These are phyloP conservation scores for Rubia balearica DNA, from an alignment of 305 asterid genomes.

Conservation along the genomic window DNA sequence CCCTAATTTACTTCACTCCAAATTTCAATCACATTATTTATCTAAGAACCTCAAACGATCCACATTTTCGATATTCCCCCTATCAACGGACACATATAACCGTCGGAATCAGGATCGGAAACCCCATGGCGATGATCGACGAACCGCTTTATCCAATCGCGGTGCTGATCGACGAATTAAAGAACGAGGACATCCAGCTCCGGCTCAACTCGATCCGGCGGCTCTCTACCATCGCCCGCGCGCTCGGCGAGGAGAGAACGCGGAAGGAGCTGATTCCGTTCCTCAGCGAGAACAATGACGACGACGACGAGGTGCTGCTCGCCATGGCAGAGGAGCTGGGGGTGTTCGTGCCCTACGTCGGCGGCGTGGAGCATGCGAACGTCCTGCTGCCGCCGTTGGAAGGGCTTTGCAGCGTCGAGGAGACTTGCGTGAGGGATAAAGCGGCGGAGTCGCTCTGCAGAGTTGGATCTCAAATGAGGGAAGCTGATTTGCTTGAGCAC, in stretches of 20 bases:
- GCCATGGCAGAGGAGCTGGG: slow-evolving; percentile 41
- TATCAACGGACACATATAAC: background rate
- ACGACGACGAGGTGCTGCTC: slow-evolving; percentile 31
- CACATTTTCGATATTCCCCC: background rate
- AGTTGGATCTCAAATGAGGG: slow-evolving; percentile 43
- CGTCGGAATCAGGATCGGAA: background rate
- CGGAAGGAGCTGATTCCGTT: too few species aligned
- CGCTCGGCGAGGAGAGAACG: too few species aligned
- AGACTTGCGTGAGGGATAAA: slow-evolving; percentile 39
- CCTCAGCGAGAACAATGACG: too few species aligned
- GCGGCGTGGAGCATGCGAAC: slow-evolving; percentile 34
- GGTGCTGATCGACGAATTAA: slow-evolving; percentile 26
- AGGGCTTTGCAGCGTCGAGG: slow-evolving; percentile 38
- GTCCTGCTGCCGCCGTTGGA: slow-evolving; percentile 37
- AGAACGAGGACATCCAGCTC: slow-evolving; percentile 4
- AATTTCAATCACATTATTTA: background rate
- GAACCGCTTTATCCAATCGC: slow-evolving; percentile 40
- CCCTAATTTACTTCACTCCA: background rate
- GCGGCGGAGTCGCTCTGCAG: slow-evolving; percentile 41
- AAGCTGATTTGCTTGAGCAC: slow-evolving; percentile 30
- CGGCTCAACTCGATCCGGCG: slow-evolving; percentile 13
- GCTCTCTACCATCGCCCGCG: too few species aligned
- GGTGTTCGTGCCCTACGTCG: slow-evolving; percentile 34
- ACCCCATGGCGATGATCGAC: slow-evolving; percentile 27
- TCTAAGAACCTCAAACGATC: too few species aligned